Base-by-base conservation (phyloP, 805 yeast species). In the Grigorovia yakushimaensis region DNA sequence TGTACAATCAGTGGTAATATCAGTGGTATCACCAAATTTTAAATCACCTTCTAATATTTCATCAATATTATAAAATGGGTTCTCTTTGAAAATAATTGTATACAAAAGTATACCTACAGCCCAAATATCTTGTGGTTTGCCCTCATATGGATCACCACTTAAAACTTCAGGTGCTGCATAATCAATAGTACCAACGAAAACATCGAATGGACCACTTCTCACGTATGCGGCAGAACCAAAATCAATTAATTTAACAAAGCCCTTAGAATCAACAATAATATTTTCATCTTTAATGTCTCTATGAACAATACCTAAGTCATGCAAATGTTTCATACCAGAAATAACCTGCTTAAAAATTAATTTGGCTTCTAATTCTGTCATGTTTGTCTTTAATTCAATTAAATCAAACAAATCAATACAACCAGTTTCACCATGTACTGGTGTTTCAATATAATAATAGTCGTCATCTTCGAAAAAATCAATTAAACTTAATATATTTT, bases 161-260 rank as follows among this genome's bases (percentile, higher is more conserved):
- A 93, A 71, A 0, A 93, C 96, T 65, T 93, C 98, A 0, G 98
- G 98, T 0, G 98, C 95, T 1, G 98, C 98, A 64, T 91, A 93
- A 64, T 93, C 97, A 41, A 93, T 81, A 0, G 98, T 93, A 2
- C 98, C 98, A 1, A 93, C 98, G 67, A 93, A 91, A 5, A 93
- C 96, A 55, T 91, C 96, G 67, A 91, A 93, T 5, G 98, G 98
- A 0, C 97, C 98, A 68, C 83, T 88, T 54, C 76, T 78, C 19
- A 81, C 78, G 63, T 88, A 88, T 0, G 97, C 96, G 1, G 98
- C 95, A 43, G 95, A 83, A 1, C 98, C 98, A 64, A 88, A 91
- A 67, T 91, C 98, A 60, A 91, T 91, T 51, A 91, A 70, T 62
- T 88, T 89, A 45, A 87, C 82, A 41, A 79, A 73, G 2, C 93